These are phyloP conservation scores for Fusarium concolor DNA, from an alignment of 2,329 filamentous ascomycete species.

Conservation along the genomic window DNA sequence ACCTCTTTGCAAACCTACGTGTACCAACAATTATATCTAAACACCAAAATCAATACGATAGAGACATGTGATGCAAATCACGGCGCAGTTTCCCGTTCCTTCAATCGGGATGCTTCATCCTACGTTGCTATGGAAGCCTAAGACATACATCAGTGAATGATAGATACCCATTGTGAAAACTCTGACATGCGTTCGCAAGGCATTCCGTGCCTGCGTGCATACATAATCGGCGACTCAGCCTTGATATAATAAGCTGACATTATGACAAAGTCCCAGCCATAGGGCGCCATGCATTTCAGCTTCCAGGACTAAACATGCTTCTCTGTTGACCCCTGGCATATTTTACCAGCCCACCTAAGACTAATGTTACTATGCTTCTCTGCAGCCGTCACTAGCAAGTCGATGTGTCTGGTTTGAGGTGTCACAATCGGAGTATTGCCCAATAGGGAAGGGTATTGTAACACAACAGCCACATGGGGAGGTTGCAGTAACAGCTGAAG, in stretches of 20 bases:
- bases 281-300: slow-evolving; percentile 22
- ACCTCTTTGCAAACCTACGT: too few relatives aligned
- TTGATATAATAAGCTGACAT: slow-evolving; percentile 23
- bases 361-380: slow-evolving; percentile 11
- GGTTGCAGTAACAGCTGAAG: slow-evolving; percentile 27
- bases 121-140: too few relatives aligned
- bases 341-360: slow-evolving; percentile 20
- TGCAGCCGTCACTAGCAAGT: slow-evolving; percentile 7
- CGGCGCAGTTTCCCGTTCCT: neutral
- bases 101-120: neutral
- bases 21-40: neutral
- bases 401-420: slow-evolving; percentile 30
- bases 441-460: slow-evolving; percentile 34
- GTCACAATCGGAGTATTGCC: slow-evolving; percentile 28
- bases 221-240: neutral
- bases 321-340: slow-evolving; percentile 10
- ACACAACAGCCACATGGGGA: slow-evolving; percentile 26
- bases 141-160: neutral
- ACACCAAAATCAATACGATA: neutral
- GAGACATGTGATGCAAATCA: neutral
- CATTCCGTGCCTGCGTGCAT: neutral
- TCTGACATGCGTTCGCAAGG: neutral
- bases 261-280: slow-evolving; percentile 1
- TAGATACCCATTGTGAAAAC: neutral
- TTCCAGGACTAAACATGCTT: neutral